Evolutionary conservation across 768 basidiomycete species (phyloP).

Genomic region (Ramaria rubella): DNA sequence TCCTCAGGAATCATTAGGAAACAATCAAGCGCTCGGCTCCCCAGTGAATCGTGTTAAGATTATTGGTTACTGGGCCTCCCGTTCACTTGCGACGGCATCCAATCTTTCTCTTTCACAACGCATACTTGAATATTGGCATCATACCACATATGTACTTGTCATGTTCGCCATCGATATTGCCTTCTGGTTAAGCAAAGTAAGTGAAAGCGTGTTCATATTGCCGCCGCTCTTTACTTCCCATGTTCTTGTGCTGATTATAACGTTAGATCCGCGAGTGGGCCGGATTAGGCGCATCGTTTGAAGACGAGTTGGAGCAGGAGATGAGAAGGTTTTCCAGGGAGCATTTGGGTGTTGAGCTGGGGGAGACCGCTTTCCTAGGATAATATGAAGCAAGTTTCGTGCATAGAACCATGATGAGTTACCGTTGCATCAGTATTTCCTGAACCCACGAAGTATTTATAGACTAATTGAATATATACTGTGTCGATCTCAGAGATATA

Average conservation of each 20-base stretch:
- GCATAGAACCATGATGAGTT: too few relatives aligned
- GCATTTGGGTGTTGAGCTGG: slow-evolving; percentile 73
- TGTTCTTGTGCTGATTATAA: not conserved
- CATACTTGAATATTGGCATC: slow-evolving; percentile 46
- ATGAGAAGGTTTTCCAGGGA: slow-evolving; percentile 72
- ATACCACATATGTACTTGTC: slow-evolving; percentile 55
- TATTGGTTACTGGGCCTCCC: slow-evolving; percentile 76
- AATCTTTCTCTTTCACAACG: slow-evolving; percentile 38
- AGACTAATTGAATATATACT: too few relatives aligned
- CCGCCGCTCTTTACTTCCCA: not conserved
- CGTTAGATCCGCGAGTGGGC: slow-evolving; percentile 36
- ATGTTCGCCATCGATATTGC: slow-evolving; percentile 65
- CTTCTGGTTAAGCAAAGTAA: slow-evolving; percentile 57
- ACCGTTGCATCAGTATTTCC: too few relatives aligned
- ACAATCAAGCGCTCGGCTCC: slow-evolving; percentile 78
- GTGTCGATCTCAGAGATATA: too few relatives aligned
- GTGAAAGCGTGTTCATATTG: slow-evolving; percentile 12
- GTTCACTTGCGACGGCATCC: slow-evolving; percentile 43
- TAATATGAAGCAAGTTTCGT: not conserved
- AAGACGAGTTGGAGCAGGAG: slow-evolving; percentile 73
- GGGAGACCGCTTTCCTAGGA: slow-evolving; percentile 40
- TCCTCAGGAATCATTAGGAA: slow-evolving; percentile 41
- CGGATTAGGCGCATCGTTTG: slow-evolving; percentile 47
- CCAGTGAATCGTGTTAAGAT: slow-evolving; percentile 90
- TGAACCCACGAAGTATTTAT: too few relatives aligned